Base-by-base conservation (phyloP, 768 basidiomycete genomes). In the Suillus clintonianus region DNA sequence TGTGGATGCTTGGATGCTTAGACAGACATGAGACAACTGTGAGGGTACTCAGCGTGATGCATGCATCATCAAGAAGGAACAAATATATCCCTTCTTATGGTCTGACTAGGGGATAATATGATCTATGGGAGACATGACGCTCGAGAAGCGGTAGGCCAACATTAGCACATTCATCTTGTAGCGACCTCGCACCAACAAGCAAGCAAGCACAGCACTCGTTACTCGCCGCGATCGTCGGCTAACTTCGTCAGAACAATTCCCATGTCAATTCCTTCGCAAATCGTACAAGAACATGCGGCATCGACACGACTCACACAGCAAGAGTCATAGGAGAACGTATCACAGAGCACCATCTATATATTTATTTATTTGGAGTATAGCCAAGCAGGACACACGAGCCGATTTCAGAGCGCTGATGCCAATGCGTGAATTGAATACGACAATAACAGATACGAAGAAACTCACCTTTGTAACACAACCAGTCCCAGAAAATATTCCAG, bases 391-490 rank as follows among this genome's bases (percentile, higher is more conserved):
- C 27, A n/a, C 7, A 55, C 7, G 1, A 36, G 7, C 14, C 7
- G 15, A 2, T 55, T 8, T 55, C 54, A 55, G 14, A 55, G 22
- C 13, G 54, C 54, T 37, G 2, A 15, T 15, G 54, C 14, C 42
- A 22, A 37, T 37, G 34, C 14, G n/a, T 55, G 19, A 37, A 55
- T 55, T 22, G 54, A 55, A 36, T 15, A 13, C 1, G 4, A 9
- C 30, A 11, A 36, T 13, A 24, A 13, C 11, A 22, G n/a, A 55
- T 15, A 1, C 3, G 7, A 55, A 36, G 54, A 55, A 37, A 37
- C 54, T 55, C n/a, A 32, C 54, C 54, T 15, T 55, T 55, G n/a
- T 55, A 55, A 8, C 54, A 55, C 14, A 55, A 8, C 54, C 54
- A 55, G 15, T 36, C 9, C 53, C 53, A 54, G 34, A 54, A 54